phyloP scores from a whole-genome alignment of 148 eudicot species.

The Vaccinium macrocarpon region DNA sequence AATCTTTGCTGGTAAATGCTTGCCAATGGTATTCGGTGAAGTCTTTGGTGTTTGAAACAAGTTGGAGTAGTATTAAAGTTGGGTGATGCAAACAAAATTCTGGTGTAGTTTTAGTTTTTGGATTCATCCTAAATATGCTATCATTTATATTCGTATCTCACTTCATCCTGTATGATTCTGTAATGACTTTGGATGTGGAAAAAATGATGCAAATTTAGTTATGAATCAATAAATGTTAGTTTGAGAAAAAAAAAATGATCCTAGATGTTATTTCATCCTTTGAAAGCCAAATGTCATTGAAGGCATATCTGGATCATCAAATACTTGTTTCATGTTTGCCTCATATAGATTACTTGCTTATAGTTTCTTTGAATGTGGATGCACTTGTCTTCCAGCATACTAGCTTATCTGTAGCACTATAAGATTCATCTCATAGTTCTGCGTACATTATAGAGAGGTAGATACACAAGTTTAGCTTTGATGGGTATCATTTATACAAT shows the following conservation, averaged over 20 bases:
- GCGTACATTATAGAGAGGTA: background rate
- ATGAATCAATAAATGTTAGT: background rate
- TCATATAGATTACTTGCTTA: background rate
- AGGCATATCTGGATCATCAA: background rate
- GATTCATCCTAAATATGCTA: background rate
- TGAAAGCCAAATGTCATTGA: background rate
- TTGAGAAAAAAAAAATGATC: constrained; percentile 3
- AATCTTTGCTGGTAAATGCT: background rate
- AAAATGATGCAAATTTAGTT: background rate
- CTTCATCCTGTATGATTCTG: background rate
- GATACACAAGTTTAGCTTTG: background rate
- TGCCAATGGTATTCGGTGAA: background rate
- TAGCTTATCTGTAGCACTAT: background rate
- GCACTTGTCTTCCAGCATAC: background rate
- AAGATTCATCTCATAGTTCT: background rate
- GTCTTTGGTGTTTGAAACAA: background rate
- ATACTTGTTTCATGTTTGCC: background rate
- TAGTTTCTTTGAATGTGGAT: background rate
- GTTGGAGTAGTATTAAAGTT: background rate
- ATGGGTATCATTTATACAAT: background rate
- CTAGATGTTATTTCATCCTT: background rate
- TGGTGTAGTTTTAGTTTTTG: too few relatives aligned
- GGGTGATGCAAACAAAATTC: background rate
- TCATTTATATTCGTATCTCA: background rate
- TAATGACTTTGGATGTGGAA: background rate